Evolutionary conservation across 2,329 filamentous ascomycete genomes (phyloP).

Genomic region (Phialophora verrucosa): DNA sequence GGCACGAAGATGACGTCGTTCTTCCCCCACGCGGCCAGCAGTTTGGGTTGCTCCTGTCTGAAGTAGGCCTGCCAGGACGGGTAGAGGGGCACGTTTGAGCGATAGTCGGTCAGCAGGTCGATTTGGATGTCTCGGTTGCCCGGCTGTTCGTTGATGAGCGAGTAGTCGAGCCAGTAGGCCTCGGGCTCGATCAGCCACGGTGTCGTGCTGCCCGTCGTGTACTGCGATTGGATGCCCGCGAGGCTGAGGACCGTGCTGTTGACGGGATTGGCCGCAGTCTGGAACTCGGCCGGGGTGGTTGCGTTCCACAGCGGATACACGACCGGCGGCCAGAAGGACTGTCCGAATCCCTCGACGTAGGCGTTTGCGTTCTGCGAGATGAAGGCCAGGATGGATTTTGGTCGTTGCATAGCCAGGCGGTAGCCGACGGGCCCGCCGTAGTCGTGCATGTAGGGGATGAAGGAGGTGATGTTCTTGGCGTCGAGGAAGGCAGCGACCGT

Average conservation of each 20-base stretch:
- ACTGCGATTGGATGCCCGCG: conserved; percentile 45
- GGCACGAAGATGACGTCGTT: conserved; percentile 55
- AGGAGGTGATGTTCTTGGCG: conserved; percentile 53
- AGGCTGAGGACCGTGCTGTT: conserved; percentile 48
- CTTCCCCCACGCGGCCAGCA: conserved; percentile 64
- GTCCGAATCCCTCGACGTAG: conserved; percentile 62
- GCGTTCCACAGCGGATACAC: conserved; percentile 30
- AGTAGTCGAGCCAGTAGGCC: conserved; percentile 57
- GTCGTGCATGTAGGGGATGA: conserved; percentile 66
- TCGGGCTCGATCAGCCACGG: conserved; percentile 25
- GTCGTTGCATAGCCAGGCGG: conserved; percentile 58
- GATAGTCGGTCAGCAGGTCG: conserved; percentile 63
- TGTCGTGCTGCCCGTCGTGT: conserved; percentile 35
- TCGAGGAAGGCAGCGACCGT: conserved; percentile 58
- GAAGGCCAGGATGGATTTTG: conserved; percentile 57
- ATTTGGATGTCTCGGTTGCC: conserved; percentile 61
- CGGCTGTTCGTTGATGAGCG: conserved; percentile 53
- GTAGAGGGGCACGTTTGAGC: conserved; percentile 59
- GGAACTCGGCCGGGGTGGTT: conserved; percentile 45
- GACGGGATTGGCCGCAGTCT: conserved; percentile 47
- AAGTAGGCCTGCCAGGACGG: conserved; percentile 62
- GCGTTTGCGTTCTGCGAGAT: conserved; percentile 67
- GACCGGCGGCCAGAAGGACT: conserved; percentile 57
- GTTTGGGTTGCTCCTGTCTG: conserved; percentile 54
- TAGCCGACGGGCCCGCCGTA: conserved; percentile 64